Conservation (phyloP, 306 rosid species). For the Begonia loranthoides region DNA sequence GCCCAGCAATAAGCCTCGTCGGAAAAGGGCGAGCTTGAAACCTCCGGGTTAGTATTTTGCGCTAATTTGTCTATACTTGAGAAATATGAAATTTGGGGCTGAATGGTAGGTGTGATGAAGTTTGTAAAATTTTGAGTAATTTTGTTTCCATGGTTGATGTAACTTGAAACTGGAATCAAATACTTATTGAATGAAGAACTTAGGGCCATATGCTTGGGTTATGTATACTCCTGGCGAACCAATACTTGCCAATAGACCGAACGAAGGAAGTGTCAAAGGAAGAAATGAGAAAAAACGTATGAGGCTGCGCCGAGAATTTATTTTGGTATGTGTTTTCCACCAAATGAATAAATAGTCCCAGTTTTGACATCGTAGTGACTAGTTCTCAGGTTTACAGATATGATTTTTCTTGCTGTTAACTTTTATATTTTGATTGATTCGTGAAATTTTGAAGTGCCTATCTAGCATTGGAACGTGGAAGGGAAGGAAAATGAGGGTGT, state of each 20-base stretch:
- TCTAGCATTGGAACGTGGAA: no score
- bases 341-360: no score
- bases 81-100: no score
- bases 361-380: no score
- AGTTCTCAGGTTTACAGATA: no score
- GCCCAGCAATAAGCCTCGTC: constrained; percentile 50
- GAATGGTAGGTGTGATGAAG: no score
- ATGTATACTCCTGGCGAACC: constrained; percentile 52
- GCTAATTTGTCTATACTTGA: no score
- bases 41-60: constrained; percentile 39
- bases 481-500: no score
- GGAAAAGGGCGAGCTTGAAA: constrained; percentile 61
- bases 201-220: constrained; percentile 86
- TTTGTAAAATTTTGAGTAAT: no score
- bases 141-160: neutral
- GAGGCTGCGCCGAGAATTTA: constrained; percentile 64
- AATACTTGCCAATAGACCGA: constrained; percentile 17
- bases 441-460: no score
- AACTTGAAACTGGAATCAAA: neutral
- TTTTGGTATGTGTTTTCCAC: constrained; percentile 38
- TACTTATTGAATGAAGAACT: constrained; percentile 1
- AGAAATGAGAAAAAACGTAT: constrained; percentile 88
- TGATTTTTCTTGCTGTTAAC: no score
- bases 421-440: no score
- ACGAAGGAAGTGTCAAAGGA: constrained; percentile 81